Base-by-base conservation (phyloP, 768 basidiomycete species). In the Baorangia bicolor region DNA sequence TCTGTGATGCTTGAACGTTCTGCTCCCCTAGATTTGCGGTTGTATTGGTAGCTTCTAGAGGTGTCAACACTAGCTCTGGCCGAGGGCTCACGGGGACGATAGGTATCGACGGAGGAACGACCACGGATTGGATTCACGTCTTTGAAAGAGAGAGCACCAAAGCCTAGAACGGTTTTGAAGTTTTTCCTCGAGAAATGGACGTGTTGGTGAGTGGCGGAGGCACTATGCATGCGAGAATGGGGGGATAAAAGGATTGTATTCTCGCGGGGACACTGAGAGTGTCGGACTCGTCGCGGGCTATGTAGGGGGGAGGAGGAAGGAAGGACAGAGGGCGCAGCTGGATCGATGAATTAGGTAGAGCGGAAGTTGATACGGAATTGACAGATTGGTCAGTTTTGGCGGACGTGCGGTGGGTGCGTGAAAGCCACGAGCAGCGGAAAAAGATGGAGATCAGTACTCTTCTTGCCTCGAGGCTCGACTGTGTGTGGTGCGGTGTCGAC, bases 151-250 rank as follows among this genome's bases (percentile, higher is more conserved):
- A 70, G 53, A 51, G 74, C 53, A 63, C 58, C 58, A 38, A 82
- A 73, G 48, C 80, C 80, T 49, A 83, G 73, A 41, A 79, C 79
- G 28, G 77, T 68, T 64, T 75, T 77, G 68, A 83, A 74, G 64
- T 74, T 77, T 71, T 76, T 76, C 75, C 74, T 78, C 51, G 74
- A 68, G 33, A 72, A 63, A 55, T 68, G 64, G 66, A 64, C 54
- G 62, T 68, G 67, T 13, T 65, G 73, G 56, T 72, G 65, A 67
- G 72, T 58, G 64, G 74, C 58, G 55, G 74, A 70, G 59, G 72
- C 72, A 65, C 71, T 76, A 69, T 73, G 77, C 78, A 79, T 79
- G 56, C 78, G 76, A 75, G 52, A 63, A 53, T 31, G 56, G 56
- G 58, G 42, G 31, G 20, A 40, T 48, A 56, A 67, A 49, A 63